phyloP scores from a whole-genome alignment of 306 rosid genomes.

The Oxytropis ochrocephala region DNA sequence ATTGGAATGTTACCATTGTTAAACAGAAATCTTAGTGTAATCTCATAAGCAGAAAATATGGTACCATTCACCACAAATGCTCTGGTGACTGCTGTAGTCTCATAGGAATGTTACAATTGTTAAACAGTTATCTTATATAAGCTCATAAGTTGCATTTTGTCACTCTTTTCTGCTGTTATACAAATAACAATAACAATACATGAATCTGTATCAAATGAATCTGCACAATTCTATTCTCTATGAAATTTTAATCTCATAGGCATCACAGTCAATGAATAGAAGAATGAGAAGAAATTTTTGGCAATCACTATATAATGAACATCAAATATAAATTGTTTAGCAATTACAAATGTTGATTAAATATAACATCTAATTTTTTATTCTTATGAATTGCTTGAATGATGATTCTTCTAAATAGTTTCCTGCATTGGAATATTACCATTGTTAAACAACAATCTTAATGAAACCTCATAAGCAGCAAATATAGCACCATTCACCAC shows the following conservation, averaged over 20 bases:
- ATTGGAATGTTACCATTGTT: conserved; percentile 35
- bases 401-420: conserved; percentile 16
- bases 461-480: conserved; percentile 68
- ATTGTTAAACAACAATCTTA: conserved; percentile 52
- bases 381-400: not conserved
- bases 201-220: too few relatives aligned
- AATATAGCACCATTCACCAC: conserved; percentile 81
- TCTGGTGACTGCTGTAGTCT: too few relatives aligned
- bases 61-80: conserved; percentile 87
- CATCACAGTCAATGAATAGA: not conserved
- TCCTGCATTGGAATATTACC: conserved; percentile 36
- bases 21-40: conserved; percentile 51
- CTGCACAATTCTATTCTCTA: too few relatives aligned
- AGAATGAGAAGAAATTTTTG: too few relatives aligned
- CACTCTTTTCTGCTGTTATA: too few relatives aligned
- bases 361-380: not conserved
- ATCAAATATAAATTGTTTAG: too few relatives aligned
- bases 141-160: too few relatives aligned
- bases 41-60: conserved; percentile 73
- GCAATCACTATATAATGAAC: too few relatives aligned
- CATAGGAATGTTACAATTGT: too few relatives aligned
- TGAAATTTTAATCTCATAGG: not conserved
- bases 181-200: too few relatives aligned
- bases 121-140: too few relatives aligned
- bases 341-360: not conserved